Evolutionary conservation across 257 asterid species (phyloP).

Genomic region (Apocynum venetum): DNA sequence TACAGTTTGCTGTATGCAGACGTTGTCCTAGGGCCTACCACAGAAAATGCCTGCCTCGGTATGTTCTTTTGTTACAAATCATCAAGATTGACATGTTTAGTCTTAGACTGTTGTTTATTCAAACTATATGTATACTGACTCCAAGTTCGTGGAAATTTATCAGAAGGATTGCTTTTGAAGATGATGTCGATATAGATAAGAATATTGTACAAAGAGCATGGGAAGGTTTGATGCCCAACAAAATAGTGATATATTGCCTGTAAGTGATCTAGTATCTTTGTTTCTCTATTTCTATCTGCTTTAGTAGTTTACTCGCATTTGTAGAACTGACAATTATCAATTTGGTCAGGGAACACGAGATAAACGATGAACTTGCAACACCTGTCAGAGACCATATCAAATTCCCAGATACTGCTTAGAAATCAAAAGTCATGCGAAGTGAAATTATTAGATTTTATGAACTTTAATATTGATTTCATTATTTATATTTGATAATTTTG

Average conservation of each 20-base stretch:
- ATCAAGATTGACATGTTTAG: neutral
- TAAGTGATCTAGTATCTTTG: conserved; percentile 31
- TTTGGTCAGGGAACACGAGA: conserved; percentile 56
- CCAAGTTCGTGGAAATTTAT: conserved; percentile 16
- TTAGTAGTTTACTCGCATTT: neutral
- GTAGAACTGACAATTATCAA: neutral
- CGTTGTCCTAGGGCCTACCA: conserved; percentile 96
- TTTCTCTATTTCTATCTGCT: conserved; percentile 1
- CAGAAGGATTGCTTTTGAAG: conserved; percentile 56
- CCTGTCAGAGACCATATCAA: conserved; percentile 67
- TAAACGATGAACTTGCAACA: conserved; percentile 43
- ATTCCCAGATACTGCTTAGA: conserved; percentile 53
- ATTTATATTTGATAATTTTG: too few species aligned
- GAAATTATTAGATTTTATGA: too few species aligned
- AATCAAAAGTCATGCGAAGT: too few species aligned
- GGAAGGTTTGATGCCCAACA: conserved; percentile 64
- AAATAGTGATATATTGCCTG: conserved; percentile 83
- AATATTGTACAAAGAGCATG: conserved; percentile 71
- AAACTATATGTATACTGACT: neutral
- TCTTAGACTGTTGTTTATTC: too few species aligned
- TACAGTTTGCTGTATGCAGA: conserved; percentile 94
- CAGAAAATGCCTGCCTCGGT: conserved; percentile 91
- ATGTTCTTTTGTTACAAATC: neutral
- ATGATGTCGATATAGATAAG: conserved; percentile 21
- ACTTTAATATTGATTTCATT: too few species aligned